Conservation (phyloP, 768 basidiomycete species). For the Pleurotus sapidus region DNA sequence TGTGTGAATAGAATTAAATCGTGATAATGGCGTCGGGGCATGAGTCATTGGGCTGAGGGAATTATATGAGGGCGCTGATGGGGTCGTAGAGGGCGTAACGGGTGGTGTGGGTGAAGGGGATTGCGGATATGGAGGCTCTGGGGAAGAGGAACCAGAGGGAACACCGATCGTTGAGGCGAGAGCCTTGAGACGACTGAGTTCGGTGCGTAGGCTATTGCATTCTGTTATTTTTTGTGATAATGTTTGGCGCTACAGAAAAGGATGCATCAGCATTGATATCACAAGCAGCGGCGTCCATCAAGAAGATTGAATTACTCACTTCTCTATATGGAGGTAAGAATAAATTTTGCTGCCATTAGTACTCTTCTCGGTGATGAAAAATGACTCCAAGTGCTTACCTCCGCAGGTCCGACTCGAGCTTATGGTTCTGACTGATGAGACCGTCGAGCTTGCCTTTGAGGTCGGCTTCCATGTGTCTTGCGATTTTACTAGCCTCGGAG, state of each 20-base stretch:
- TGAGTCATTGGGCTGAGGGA: slow-evolving; percentile 3
- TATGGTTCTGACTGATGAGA: slow-evolving; percentile 51
- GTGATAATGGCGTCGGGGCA: slow-evolving; percentile 39
- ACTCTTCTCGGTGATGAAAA: slow-evolving; percentile 8
- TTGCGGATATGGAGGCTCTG: slow-evolving; percentile 29
- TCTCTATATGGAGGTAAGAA: slow-evolving; percentile 41
- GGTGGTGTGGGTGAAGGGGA: slow-evolving; percentile 35
- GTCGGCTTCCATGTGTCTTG: slow-evolving; percentile 58
- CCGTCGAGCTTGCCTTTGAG: slow-evolving; percentile 68
- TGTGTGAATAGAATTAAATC: slow-evolving; percentile 50
- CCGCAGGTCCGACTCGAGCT: slow-evolving; percentile 69
- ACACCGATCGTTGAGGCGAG: slow-evolving; percentile 40
- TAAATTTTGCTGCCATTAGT: background rate
- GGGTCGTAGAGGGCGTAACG: slow-evolving; percentile 29
- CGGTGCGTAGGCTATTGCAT: slow-evolving; percentile 62
- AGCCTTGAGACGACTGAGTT: slow-evolving; percentile 56
- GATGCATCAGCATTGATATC: slow-evolving; percentile 13
- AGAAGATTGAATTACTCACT: slow-evolving; percentile 40
- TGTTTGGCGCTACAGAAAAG: slow-evolving; percentile 52
- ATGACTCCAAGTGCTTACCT: slow-evolving; percentile 46
- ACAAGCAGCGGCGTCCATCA: slow-evolving; percentile 3
- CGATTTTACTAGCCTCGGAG: slow-evolving; percentile 68
- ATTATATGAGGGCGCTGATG: slow-evolving; percentile 25
- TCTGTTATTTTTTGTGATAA: slow-evolving; percentile 66
- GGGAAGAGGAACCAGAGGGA: slow-evolving; percentile 25